Evolutionary conservation across 2,329 filamentous ascomycete species (phyloP).

Genomic region (Claviceps pazoutovae): DNA sequence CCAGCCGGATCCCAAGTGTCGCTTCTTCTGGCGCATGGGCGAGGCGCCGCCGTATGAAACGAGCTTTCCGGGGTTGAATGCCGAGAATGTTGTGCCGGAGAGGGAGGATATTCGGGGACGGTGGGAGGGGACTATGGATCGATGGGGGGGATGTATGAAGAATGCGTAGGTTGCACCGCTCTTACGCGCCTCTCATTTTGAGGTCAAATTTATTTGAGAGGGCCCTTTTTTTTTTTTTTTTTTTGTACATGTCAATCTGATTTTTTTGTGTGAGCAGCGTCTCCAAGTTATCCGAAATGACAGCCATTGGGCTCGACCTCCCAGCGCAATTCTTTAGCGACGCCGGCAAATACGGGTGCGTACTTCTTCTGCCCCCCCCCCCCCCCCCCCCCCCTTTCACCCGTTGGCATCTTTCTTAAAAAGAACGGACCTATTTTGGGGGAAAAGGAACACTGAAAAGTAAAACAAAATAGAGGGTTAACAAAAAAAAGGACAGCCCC

Average conservation of each 20-base stretch:
- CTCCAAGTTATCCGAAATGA: constrained; percentile 43
- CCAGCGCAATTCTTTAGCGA: constrained; percentile 37
- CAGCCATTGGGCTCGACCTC: constrained; percentile 41
- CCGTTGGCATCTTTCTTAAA: no score
- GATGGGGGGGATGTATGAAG: constrained; percentile 47
- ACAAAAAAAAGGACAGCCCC: constrained; percentile 23
- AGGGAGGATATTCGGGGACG: constrained; percentile 32
- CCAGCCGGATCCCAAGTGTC: constrained; percentile 45
- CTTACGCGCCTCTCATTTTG: not conserved
- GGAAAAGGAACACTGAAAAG: not conserved
- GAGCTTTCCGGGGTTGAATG: constrained; percentile 40
- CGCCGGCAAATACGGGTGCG: constrained; percentile 40
- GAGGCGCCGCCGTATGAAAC: constrained; percentile 40
- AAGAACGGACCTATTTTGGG: no score
- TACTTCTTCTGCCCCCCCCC: not conserved
- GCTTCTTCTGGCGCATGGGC: constrained; percentile 50
- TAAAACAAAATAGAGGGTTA: not conserved
- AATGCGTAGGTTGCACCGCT: constrained; percentile 29
- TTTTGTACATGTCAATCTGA: not conserved
- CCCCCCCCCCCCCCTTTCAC: no score
- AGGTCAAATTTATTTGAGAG: no score
- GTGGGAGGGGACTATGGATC: constrained; percentile 41
- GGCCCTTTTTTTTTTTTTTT: not conserved
- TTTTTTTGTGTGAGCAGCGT: constrained; percentile 25
- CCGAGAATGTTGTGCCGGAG: constrained; percentile 39